Percentiles rank a stretch among this genome's conserved stretches.
phyloP scores from a whole-genome alignment of 2,329 filamentous ascomycete species.

The Nigrospora osmanthi region DNA sequence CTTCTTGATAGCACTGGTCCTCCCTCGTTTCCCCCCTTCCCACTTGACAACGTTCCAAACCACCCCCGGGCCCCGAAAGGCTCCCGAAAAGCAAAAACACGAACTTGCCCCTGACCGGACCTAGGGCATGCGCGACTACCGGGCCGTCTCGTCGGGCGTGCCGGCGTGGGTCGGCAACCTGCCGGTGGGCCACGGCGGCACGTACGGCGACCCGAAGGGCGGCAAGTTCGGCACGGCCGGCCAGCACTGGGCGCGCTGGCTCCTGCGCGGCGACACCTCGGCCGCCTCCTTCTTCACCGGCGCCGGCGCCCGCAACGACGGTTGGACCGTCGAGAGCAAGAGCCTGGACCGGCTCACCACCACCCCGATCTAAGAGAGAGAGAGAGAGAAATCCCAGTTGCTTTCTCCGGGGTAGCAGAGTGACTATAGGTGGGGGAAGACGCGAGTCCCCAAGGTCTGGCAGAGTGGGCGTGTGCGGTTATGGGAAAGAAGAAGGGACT shows the following conservation, averaged over 20 bases:
- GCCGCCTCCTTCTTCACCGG: slow-evolving; percentile 1
- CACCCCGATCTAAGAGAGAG: not conserved
- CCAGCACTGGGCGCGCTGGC: not conserved
- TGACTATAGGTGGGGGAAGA: too few relatives aligned
- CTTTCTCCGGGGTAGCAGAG: too few relatives aligned
- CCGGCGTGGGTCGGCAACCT: not conserved
- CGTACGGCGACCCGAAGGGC: slow-evolving; percentile 1
- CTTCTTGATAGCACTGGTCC: too few relatives aligned
- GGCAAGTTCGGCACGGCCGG: slow-evolving; percentile 1
- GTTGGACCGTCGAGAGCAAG: not conserved
- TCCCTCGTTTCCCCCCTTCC: too few relatives aligned
- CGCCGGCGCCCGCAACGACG: not conserved
- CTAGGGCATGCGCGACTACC: slow-evolving; percentile 1
- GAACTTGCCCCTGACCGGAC: too few relatives aligned
- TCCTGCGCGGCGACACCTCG: slow-evolving; percentile 1
- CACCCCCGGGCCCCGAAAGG: too few relatives aligned
- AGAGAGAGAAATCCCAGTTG: too few relatives aligned
- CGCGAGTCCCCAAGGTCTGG: too few relatives aligned
- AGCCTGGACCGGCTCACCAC: not conserved
- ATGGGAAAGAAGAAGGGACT: too few relatives aligned
- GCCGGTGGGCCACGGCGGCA: not conserved
- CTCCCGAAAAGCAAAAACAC: too few relatives aligned
- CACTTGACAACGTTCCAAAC: too few relatives aligned
- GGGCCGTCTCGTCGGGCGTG: not conserved
- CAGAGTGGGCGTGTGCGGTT: too few relatives aligned